Evolutionary conservation across 192 early-diverging fungal genomes (phyloP).

Genomic region (Entomortierella lignicola): DNA sequence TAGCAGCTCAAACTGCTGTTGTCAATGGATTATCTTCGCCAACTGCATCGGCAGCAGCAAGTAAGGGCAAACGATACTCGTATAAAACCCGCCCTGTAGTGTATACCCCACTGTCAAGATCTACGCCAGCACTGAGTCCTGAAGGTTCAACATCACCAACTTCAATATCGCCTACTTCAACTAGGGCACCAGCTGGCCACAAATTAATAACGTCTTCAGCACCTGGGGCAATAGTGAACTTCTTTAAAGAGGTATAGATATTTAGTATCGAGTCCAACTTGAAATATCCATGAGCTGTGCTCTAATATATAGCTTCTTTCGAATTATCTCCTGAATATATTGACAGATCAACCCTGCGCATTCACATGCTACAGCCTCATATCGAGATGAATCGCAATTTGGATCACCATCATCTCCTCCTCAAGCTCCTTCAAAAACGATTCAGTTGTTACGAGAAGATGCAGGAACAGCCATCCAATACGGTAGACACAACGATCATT

Average conservation of each 20-base stretch:
- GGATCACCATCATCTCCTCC: slow-evolving; percentile 38
- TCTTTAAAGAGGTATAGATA: slow-evolving; percentile 41
- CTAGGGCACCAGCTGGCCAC: background rate
- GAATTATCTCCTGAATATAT: background rate
- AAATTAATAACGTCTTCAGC: slow-evolving; percentile 12
- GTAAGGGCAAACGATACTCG: slow-evolving; percentile 30
- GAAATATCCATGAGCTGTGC: background rate
- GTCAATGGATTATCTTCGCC: slow-evolving; percentile 1
- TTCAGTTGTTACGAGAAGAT: slow-evolving; percentile 30
- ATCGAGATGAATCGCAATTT: slow-evolving; percentile 8
- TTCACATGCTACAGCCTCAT: slow-evolving; percentile 4
- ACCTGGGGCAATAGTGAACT: slow-evolving; percentile 34
- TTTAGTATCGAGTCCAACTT: no score
- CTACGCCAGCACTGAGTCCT: background rate
- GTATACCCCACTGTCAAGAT: slow-evolving; percentile 9
- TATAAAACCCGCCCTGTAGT: slow-evolving; percentile 46
- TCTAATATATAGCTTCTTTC: background rate
- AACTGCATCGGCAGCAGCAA: background rate
- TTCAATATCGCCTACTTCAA: background rate
- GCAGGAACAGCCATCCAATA: background rate
- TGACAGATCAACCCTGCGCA: slow-evolving; percentile 16
- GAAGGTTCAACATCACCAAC: slow-evolving; percentile 2
- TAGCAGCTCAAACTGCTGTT: background rate
- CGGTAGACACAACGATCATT: background rate
- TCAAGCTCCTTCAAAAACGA: slow-evolving; percentile 26